These are phyloP conservation scores for Nicotiana otophora DNA, from an alignment of 257 asterid species.

Conservation along the genomic window DNA sequence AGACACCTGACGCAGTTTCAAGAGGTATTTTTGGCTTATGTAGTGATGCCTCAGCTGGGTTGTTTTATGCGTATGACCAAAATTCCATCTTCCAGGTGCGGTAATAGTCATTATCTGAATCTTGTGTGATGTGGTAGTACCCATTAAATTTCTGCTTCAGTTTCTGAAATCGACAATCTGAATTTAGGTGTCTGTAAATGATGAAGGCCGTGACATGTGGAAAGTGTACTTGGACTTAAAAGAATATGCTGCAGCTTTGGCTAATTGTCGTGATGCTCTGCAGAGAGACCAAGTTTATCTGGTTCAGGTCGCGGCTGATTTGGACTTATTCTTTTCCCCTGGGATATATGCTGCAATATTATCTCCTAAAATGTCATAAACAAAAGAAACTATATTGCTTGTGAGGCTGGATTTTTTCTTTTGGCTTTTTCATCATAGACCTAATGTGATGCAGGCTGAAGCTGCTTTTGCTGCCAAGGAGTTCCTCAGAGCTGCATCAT, in stretches of 20 bases:
- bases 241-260: constrained; percentile 90
- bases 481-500: constrained; percentile 89
- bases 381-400: constrained; percentile 1
- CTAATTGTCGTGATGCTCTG: constrained; percentile 79
- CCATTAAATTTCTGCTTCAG: neutral
- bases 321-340: neutral
- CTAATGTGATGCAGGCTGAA: constrained; percentile 73
- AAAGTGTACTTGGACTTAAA: constrained; percentile 86
- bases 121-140: constrained; percentile 12
- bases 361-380: neutral
- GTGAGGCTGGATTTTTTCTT: neutral
- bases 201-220: constrained; percentile 99
- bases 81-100: constrained; percentile 88
- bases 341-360: neutral
- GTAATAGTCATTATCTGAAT: constrained; percentile 9
- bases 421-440: constrained; percentile 15
- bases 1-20: constrained; percentile 73
- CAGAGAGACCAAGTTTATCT: constrained; percentile 97
- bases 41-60: constrained; percentile 98
- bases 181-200: constrained; percentile 83
- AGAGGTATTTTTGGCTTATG: constrained; percentile 85
- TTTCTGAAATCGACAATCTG: constrained; percentile 16
- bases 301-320: constrained; percentile 63
- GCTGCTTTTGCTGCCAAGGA: constrained; percentile 83
- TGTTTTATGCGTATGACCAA: constrained; percentile 93